Conservation (phyloP, 192 early-diverging fungal species). For the Coemansia sp. region DNA sequence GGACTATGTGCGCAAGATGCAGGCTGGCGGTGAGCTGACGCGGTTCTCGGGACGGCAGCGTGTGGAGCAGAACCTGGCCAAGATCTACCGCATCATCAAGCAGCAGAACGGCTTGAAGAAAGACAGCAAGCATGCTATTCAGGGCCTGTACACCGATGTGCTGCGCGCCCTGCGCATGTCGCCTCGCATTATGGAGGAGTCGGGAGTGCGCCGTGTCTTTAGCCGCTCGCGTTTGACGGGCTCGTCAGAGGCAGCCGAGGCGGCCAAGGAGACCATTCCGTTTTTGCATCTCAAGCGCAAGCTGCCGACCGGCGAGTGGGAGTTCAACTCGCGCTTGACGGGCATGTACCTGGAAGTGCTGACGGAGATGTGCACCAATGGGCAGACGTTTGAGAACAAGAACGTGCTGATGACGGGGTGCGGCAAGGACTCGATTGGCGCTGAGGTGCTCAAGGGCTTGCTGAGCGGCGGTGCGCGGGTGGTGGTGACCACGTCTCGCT, state of each 20-base stretch:
- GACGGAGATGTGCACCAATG: constrained; percentile 69
- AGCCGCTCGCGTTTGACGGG: constrained; percentile 40
- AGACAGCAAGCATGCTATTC: constrained; percentile 65
- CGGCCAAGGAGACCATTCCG: constrained; percentile 67
- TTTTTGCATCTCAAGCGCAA: constrained; percentile 76
- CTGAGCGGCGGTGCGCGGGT: constrained; percentile 87
- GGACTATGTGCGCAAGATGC: constrained; percentile 90
- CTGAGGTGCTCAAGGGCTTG: constrained; percentile 84
- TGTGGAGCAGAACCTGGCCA: constrained; percentile 73
- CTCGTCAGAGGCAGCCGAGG: constrained; percentile 12
- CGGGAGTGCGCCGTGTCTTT: constrained; percentile 44
- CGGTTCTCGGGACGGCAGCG: constrained; percentile 74
- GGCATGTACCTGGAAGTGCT: constrained; percentile 80
- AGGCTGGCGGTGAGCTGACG: constrained; percentile 64
- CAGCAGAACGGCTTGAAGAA: constrained; percentile 75
- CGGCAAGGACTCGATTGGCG: constrained; percentile 87
- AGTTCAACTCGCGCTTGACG: constrained; percentile 76
- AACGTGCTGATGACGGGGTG: constrained; percentile 86
- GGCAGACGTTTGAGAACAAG: constrained; percentile 76
- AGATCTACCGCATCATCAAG: constrained; percentile 77
- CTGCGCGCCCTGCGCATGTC: constrained; percentile 74
- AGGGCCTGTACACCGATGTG: constrained; percentile 69
- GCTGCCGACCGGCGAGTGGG: constrained; percentile 69
- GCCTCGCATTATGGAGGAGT: constrained; percentile 64
- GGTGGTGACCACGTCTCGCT: constrained; percentile 89